These are phyloP conservation scores for Besnoitia besnoiti DNA, from an alignment of 169 alveolate species.

Conservation along the genomic window DNA sequence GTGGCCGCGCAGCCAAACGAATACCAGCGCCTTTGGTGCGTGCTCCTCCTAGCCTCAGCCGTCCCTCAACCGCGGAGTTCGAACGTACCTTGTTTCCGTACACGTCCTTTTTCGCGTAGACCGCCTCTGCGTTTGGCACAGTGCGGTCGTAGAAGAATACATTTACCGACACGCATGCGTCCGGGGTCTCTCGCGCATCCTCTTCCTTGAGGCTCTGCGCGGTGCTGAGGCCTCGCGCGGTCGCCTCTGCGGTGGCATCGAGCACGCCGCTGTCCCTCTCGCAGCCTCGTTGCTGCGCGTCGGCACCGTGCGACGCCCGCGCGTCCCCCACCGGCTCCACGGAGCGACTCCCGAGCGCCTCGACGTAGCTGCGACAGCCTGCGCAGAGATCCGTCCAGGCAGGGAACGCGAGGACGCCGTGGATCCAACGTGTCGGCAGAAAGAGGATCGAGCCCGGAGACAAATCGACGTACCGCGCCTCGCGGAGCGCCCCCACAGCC, in stretches of 20 bases:
- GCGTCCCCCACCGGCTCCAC: background rate
- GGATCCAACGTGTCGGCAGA: slow-evolving; percentile 74
- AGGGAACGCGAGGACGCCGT: slow-evolving; percentile 58
- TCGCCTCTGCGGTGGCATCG: too few species aligned
- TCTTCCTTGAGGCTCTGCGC: background rate
- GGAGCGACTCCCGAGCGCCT: background rate
- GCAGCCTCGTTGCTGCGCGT: too few species aligned
- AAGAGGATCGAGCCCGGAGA: slow-evolving; percentile 71
- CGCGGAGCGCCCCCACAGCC: background rate
- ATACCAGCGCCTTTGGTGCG: too few species aligned
- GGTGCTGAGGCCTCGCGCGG: too few species aligned
- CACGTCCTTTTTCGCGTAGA: slow-evolving; percentile 41
- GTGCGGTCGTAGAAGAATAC: slow-evolving; percentile 33
- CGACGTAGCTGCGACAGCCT: background rate
- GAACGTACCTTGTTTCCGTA: slow-evolving; percentile 55
- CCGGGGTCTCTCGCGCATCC: background rate
- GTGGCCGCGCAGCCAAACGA: too few species aligned
- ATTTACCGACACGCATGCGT: slow-evolving; percentile 39
- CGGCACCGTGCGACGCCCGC: too few species aligned
- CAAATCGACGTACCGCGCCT: slow-evolving; percentile 40
- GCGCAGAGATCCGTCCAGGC: background rate
- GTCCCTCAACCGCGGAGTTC: too few species aligned
- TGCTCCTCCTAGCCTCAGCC: too few species aligned
- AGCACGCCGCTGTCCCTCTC: too few species aligned
- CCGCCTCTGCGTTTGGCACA: background rate